These are phyloP conservation scores for Glarea lozoyensis DNA, from an alignment of 495 filamentous ascomycete species.

Conservation along the genomic window DNA sequence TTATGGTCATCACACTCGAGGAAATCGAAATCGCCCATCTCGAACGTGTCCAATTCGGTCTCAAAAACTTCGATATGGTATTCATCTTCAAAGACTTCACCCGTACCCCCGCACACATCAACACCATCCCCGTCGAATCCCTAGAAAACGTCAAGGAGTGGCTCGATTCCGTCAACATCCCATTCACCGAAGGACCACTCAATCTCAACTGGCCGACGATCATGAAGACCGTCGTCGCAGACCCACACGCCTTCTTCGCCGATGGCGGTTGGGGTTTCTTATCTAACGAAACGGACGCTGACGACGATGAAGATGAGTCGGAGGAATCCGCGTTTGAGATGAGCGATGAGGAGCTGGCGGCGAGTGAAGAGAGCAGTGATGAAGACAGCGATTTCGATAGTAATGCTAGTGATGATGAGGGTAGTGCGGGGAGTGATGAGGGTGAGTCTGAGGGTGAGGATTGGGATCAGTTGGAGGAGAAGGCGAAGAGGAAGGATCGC, in stretches of 20 bases:
- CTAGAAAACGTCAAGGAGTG: constrained; percentile 96
- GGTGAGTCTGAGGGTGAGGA: constrained; percentile 80
- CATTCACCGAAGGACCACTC: constrained; percentile 88
- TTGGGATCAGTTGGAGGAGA: constrained; percentile 87
- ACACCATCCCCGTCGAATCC: constrained; percentile 94
- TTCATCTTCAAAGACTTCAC: constrained; percentile 97
- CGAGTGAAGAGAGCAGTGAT: constrained; percentile 69
- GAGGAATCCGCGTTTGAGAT: constrained; percentile 93
- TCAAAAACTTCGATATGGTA: constrained; percentile 99
- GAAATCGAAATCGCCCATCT: constrained; percentile 96
- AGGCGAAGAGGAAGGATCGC: constrained; percentile 80
- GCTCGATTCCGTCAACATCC: constrained; percentile 90
- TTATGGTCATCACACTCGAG: constrained; percentile 86
- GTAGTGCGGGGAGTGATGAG: constrained; percentile 57
- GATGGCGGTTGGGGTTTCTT: constrained; percentile 97
- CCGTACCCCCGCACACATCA: constrained; percentile 80
- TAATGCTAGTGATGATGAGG: constrained; percentile 71
- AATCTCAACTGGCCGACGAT: constrained; percentile 99
- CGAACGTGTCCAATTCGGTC: constrained; percentile 93
- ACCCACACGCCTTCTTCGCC: constrained; percentile 89
- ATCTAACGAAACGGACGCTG: constrained; percentile 76
- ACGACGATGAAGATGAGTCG: constrained; percentile 67
- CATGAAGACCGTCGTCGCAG: constrained; percentile 95
- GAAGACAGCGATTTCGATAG: constrained; percentile 92
- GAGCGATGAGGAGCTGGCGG: constrained; percentile 70